These are phyloP conservation scores for Fusarium abutilonis DNA, from an alignment of 2,329 filamentous ascomycete species.

Conservation along the genomic window DNA sequence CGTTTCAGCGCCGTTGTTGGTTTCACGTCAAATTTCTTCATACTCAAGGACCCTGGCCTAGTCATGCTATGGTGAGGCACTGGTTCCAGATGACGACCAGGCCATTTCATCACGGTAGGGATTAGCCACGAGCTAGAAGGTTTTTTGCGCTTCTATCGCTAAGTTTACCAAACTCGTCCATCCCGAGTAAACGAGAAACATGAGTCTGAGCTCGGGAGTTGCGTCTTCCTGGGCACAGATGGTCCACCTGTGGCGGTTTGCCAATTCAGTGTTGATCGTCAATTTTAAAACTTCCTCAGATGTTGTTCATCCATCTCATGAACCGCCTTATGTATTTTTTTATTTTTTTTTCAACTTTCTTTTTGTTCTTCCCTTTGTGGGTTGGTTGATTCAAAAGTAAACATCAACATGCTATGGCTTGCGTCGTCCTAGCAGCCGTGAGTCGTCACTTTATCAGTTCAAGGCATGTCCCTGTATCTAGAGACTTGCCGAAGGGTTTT, in stretches of 20 bases:
- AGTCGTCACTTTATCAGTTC: constrained; percentile 9
- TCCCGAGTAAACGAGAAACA: constrained; percentile 2
- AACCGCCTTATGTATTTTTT: not conserved
- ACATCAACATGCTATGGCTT: constrained; percentile 9
- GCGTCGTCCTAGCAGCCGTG: constrained; percentile 18
- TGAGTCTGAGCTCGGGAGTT: constrained; percentile 17
- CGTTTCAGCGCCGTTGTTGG: constrained; percentile 35
- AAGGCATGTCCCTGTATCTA: constrained; percentile 24
- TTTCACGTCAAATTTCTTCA: constrained; percentile 27
- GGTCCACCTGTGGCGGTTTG: constrained; percentile 12
- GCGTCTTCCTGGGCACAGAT: constrained; percentile 3
- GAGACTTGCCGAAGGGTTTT: constrained; percentile 4
- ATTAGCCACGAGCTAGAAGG: constrained; percentile 1
- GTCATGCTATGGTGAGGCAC: constrained; percentile 37
- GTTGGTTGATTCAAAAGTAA: constrained; percentile 11
- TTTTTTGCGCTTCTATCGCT: constrained; percentile 11
- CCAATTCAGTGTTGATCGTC: constrained; percentile 34
- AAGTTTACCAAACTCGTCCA: not conserved
- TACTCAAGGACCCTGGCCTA: constrained; percentile 2
- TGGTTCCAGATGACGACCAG: constrained; percentile 19
- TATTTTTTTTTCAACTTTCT: not conserved
- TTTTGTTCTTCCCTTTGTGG: not conserved
- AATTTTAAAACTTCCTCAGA: constrained; percentile 25
- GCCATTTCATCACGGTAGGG: constrained; percentile 8
- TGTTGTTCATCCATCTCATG: constrained; percentile 12